Percentiles rank a stretch among this genome's conserved stretches.
phyloP scores from a whole-genome alignment of 768 basidiomycete genomes.

The Pisolithus sp. region DNA sequence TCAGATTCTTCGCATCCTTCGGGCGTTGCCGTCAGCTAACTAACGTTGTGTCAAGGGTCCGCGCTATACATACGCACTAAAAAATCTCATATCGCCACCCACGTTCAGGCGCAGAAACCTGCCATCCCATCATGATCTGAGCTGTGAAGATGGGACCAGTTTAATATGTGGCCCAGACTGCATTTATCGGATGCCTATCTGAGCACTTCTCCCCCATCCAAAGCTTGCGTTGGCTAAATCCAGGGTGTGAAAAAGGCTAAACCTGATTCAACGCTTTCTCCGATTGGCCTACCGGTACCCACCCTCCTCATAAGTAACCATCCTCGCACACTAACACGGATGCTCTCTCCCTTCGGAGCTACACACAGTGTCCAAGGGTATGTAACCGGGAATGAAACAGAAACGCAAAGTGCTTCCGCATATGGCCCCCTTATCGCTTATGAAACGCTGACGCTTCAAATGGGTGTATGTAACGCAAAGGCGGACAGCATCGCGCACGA shows the following conservation, averaged over 20 bases:
- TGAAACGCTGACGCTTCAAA: background rate
- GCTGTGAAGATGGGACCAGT: background rate
- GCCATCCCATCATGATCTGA: slow-evolving; percentile 3
- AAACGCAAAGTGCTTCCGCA: background rate
- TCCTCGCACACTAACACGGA: no score
- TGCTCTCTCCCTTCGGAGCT: no score
- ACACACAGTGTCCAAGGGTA: no score
- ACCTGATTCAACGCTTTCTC: background rate
- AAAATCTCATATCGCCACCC: slow-evolving; percentile 5
- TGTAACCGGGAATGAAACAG: background rate
- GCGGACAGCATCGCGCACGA: background rate
- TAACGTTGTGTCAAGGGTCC: background rate
- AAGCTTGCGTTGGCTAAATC: background rate
- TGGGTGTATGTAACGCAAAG: background rate
- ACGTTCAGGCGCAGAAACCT: slow-evolving; percentile 3
- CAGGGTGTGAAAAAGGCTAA: background rate
- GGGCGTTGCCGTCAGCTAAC: slow-evolving; percentile 1
- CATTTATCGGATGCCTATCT: slow-evolving; percentile 13
- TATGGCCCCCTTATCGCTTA: background rate
- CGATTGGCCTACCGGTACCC: background rate
- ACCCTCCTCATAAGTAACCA: no score
- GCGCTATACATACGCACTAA: background rate
- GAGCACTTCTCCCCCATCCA: background rate
- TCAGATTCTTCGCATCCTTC: slow-evolving; percentile 5
- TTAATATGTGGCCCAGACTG: no score